Conservation (phyloP, 1,139 yeast species). For the Sugiyamaella sp. region DNA sequence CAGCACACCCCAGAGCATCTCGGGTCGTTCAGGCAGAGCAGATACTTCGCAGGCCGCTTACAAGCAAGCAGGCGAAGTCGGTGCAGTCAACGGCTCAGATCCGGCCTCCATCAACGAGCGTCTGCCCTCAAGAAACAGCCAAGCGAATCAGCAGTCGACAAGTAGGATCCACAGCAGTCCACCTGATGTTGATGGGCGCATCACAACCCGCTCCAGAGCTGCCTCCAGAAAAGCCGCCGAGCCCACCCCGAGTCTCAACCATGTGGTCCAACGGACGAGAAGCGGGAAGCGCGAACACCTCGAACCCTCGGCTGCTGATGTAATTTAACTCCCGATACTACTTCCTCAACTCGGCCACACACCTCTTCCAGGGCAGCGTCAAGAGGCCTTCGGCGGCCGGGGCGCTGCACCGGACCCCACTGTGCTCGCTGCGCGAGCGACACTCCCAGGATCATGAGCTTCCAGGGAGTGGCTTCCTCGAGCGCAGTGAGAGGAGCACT, state of each 20-base stretch:
- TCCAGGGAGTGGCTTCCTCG: no score
- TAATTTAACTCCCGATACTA: background rate
- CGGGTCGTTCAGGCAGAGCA: background rate
- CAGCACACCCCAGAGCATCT: background rate
- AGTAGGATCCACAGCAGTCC: constrained; percentile 1
- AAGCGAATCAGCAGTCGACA: background rate
- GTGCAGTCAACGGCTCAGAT: background rate
- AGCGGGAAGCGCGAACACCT: background rate
- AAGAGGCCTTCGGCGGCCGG: no score
- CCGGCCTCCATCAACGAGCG: background rate
- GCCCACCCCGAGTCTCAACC: background rate
- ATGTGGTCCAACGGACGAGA: background rate
- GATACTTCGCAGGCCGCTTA: background rate
- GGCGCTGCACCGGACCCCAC: no score
- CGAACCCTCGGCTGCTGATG: background rate
- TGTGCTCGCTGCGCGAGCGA: background rate
- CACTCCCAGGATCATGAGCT: no score
- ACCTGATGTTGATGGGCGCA: background rate
- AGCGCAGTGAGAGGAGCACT: background rate
- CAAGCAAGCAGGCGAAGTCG: background rate
- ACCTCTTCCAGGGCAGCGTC: no score
- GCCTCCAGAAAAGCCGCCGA: background rate
- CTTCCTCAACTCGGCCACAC: background rate
- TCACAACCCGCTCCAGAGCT: background rate
- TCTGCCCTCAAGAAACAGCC: background rate